Percentiles rank a stretch among this genome's conserved stretches.
These are phyloP conservation scores for Quercus lobata DNA, from an alignment of 331 rosid genomes.

Conservation along the genomic window DNA sequence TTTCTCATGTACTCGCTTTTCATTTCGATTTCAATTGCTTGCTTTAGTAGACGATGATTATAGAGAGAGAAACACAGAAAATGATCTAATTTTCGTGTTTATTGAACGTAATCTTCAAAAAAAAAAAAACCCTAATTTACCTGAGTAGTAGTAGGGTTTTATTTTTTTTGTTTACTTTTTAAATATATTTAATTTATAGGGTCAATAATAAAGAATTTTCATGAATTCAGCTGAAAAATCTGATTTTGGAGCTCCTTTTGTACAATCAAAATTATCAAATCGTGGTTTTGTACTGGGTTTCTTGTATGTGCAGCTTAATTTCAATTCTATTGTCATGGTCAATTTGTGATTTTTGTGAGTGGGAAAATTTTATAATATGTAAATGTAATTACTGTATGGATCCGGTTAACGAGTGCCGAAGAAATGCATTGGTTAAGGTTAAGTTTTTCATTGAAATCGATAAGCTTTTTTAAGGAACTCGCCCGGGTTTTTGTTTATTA, in stretches of 20 bases:
- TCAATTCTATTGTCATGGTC: not conserved
- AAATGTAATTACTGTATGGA: not conserved
- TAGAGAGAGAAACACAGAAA: not conserved
- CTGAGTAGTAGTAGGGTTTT: not conserved
- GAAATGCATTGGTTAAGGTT: no score
- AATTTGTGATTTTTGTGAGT: not conserved
- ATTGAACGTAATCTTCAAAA: not conserved
- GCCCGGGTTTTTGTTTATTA: no score
- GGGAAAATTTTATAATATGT: not conserved
- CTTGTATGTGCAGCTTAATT: not conserved
- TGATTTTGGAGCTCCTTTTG: not conserved
- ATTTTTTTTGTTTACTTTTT: not conserved
- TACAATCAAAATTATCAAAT: not conserved
- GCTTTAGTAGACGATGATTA: not conserved
- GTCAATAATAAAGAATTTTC: not conserved
- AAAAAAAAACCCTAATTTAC: slow-evolving; percentile 11
- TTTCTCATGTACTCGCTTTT: not conserved
- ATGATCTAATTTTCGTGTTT: slow-evolving; percentile 17
- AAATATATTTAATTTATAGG: not conserved
- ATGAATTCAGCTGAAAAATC: not conserved
- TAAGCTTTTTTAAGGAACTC: no score
- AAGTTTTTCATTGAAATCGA: no score
- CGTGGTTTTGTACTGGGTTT: not conserved
- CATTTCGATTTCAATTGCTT: not conserved
- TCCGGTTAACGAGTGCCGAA: not conserved